Conservation (phyloP, 208 protist species). For the Zelonia costaricensis region DNA sequence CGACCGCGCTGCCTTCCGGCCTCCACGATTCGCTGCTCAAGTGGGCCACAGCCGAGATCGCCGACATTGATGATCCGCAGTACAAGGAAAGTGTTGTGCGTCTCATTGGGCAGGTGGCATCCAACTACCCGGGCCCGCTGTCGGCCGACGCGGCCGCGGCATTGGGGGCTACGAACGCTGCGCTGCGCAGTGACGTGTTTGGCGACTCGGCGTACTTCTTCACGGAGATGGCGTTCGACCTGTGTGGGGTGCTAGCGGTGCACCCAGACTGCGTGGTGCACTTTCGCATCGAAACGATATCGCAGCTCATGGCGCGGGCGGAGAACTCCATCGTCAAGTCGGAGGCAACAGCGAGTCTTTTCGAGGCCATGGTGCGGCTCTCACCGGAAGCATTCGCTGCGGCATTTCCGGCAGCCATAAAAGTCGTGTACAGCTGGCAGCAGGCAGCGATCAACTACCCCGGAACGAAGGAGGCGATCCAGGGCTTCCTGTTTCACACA, state of each 20-base stretch:
- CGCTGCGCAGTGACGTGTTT: slow-evolving; percentile 72
- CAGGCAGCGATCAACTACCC: slow-evolving; percentile 27
- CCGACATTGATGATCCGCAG: slow-evolving; percentile 48
- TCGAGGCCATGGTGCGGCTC: slow-evolving; percentile 39
- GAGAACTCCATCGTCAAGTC: slow-evolving; percentile 74
- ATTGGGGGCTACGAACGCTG: slow-evolving; percentile 43
- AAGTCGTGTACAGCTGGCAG: slow-evolving; percentile 76
- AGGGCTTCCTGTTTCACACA: slow-evolving; percentile 23
- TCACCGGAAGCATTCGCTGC: slow-evolving; percentile 32
- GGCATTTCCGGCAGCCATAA: slow-evolving; percentile 41
- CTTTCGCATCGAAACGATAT: slow-evolving; percentile 49
- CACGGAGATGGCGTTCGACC: slow-evolving; percentile 64
- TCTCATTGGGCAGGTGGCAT: slow-evolving; percentile 20
- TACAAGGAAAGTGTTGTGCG: slow-evolving; percentile 38
- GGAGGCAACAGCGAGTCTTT: slow-evolving; percentile 69
- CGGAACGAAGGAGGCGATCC: slow-evolving; percentile 26
- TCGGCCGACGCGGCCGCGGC: slow-evolving; percentile 20
- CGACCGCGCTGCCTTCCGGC: slow-evolving; percentile 37
- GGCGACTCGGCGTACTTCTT: slow-evolving; percentile 67
- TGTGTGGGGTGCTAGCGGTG: slow-evolving; percentile 46
- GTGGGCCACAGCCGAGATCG: slow-evolving; percentile 26
- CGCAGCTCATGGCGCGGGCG: slow-evolving; percentile 56
- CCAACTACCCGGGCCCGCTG: slow-evolving; percentile 15
- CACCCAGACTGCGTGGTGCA: slow-evolving; percentile 32
- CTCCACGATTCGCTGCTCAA: slow-evolving; percentile 41